Percentiles rank a stretch among this genome's conserved stretches.
Evolutionary conservation across 768 basidiomycete genomes (phyloP).

Genomic region (Mrakia hoshinonis): DNA sequence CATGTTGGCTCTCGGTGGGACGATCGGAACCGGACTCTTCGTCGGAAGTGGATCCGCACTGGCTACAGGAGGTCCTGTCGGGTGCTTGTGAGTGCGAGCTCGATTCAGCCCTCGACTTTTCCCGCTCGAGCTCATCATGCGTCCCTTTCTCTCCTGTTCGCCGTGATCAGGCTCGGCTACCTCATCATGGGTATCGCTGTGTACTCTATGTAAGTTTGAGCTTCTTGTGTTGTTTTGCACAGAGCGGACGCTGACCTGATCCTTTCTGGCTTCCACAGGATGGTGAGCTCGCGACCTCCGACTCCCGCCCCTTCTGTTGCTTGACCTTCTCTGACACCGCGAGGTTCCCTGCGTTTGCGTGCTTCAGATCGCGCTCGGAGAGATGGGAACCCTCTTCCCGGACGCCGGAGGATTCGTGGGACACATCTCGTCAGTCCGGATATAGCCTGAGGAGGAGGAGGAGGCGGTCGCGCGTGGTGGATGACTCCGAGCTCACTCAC

Average conservation of each 20-base stretch:
- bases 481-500: not conserved
- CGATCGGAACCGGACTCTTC: constrained; percentile 24
- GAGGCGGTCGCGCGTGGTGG: no score
- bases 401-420: constrained; percentile 36
- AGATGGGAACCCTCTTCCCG: constrained; percentile 34
- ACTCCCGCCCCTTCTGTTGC: not conserved
- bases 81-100: not conserved
- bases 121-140: not conserved
- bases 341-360: not conserved
- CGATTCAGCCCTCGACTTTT: not conserved
- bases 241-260: not conserved
- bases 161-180: not conserved
- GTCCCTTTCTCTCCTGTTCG: not conserved
- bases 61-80: constrained; percentile 18
- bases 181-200: constrained; percentile 23
- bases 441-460: no score
- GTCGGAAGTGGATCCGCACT: constrained; percentile 18
- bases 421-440: constrained; percentile 41
- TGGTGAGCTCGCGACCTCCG: not conserved
- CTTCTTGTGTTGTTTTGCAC: no score
- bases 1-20: constrained; percentile 23
- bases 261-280: not conserved
- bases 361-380: constrained; percentile 29
- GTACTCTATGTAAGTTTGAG: constrained; percentile 2
- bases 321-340: not conserved